These are phyloP conservation scores for Lactifluus volemus DNA, from an alignment of 768 basidiomycete genomes.

Conservation along the genomic window DNA sequence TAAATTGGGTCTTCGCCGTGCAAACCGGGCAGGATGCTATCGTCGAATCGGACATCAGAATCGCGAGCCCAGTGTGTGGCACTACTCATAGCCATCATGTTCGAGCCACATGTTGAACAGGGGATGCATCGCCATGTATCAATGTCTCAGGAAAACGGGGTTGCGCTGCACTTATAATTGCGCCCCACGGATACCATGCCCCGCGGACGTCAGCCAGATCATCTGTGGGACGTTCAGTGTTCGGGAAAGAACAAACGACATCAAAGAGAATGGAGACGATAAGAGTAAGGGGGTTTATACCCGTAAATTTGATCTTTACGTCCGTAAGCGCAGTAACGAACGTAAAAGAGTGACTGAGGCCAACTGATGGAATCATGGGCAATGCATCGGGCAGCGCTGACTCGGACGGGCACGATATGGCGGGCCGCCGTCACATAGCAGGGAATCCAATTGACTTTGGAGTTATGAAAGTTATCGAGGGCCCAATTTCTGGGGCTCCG, in stretches of 20 bases:
- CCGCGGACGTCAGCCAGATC: neutral
- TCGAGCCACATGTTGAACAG: neutral
- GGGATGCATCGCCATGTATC: neutral
- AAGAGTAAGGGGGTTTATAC: neutral
- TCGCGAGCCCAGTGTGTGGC: neutral
- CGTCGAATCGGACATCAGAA: conserved; percentile 2
- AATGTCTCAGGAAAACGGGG: neutral
- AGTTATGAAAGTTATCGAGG: neutral
- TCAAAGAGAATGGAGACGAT: conserved; percentile 4
- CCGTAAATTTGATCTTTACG: conserved; percentile 1
- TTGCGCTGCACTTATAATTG: neutral
- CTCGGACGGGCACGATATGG: neutral
- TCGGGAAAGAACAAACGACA: neutral
- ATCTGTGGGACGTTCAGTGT: neutral
- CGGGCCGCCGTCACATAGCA: neutral
- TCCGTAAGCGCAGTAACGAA: conserved; percentile 17
- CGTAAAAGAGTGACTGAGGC: conserved; percentile 22
- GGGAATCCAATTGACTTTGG: conserved; percentile 1
- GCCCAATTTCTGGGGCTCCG: neutral
- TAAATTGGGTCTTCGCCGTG: neutral
- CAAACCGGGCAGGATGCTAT: neutral
- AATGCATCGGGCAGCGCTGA: neutral
- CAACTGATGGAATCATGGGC: conserved; percentile 1
- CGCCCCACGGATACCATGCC: neutral
- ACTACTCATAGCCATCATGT: neutral